These are phyloP conservation scores for Phytophthora tentaculata DNA, from an alignment of 352 stramenopile species.

Conservation along the genomic window DNA sequence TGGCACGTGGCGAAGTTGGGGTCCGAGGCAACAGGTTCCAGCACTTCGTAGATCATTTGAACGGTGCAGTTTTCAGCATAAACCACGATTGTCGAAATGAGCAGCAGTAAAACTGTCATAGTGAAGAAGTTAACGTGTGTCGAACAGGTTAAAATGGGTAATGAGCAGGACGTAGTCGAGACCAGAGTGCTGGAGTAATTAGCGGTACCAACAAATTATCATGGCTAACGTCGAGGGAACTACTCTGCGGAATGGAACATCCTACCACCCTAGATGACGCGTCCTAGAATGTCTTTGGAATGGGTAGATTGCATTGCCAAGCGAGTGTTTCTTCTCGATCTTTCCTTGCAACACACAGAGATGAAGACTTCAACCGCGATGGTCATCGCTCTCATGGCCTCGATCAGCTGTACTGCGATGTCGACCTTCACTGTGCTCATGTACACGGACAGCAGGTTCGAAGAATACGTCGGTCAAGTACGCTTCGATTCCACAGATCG, in stretches of 20 bases:
- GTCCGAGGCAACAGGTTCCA: constrained; percentile 13
- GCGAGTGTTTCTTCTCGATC: constrained; percentile 19
- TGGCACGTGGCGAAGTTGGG: constrained; percentile 26
- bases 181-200: not conserved
- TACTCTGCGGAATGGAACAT: not conserved
- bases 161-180: constrained; percentile 8
- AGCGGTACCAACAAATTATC: not conserved
- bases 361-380: constrained; percentile 10
- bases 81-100: not conserved
- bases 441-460: constrained; percentile 34
- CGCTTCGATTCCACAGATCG: constrained; percentile 26
- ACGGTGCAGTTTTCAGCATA: constrained; percentile 25
- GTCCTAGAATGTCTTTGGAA: not conserved
- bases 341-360: constrained; percentile 8
- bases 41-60: not conserved
- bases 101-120: constrained; percentile 5
- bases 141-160: constrained; percentile 10
- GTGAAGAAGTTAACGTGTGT: not conserved
- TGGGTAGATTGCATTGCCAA: not conserved
- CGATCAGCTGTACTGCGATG: not conserved
- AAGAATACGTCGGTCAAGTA: constrained; percentile 28
- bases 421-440: constrained; percentile 25
- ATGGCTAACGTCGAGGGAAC: not conserved
- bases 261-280: constrained; percentile 13
- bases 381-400: not conserved